These are phyloP conservation scores for Lignosus rhinocerotis DNA, from an alignment of 1,284 basidiomycete species.

Conservation along the genomic window DNA sequence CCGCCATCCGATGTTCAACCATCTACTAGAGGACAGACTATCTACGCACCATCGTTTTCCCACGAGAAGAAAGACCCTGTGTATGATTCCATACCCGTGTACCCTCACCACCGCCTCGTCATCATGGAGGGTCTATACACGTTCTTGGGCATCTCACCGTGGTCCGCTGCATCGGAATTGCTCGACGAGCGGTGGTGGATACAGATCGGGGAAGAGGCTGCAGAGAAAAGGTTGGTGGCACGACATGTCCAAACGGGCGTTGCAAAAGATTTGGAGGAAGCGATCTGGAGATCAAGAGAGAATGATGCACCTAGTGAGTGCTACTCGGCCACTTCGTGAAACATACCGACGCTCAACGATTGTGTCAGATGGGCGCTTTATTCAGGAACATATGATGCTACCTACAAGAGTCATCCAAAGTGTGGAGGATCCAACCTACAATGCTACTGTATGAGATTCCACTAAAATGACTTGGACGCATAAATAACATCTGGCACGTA, in stretches of 20 bases:
- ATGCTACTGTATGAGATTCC: not conserved
- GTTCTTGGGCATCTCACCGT: constrained; percentile 72
- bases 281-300: constrained; percentile 66
- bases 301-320: constrained; percentile 78
- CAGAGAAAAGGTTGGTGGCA: constrained; percentile 64
- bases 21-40: not conserved
- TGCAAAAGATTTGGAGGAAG: constrained; percentile 64
- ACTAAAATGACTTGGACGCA: not conserved
- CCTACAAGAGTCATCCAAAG: constrained; percentile 57
- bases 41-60: constrained; percentile 74
- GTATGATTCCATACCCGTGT: constrained; percentile 55
- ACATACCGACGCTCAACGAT: not conserved
- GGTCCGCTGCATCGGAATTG: constrained; percentile 65
- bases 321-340: not conserved
- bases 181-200: constrained; percentile 85
- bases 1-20: not conserved
- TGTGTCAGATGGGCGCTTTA: constrained; percentile 52
- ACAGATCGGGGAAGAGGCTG: constrained; percentile 60
- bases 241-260: constrained; percentile 80
- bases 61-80: constrained; percentile 66
- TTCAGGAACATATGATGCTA: constrained; percentile 54
- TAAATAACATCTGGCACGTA: not conserved
- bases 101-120: constrained; percentile 69
- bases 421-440: constrained; percentile 42
- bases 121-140: constrained; percentile 88